Evolutionary conservation across 2,329 filamentous ascomycete genomes (phyloP), one percentile per base, ranked within the genome.

Genomic region (Cladosporium oxysporum): DNA sequence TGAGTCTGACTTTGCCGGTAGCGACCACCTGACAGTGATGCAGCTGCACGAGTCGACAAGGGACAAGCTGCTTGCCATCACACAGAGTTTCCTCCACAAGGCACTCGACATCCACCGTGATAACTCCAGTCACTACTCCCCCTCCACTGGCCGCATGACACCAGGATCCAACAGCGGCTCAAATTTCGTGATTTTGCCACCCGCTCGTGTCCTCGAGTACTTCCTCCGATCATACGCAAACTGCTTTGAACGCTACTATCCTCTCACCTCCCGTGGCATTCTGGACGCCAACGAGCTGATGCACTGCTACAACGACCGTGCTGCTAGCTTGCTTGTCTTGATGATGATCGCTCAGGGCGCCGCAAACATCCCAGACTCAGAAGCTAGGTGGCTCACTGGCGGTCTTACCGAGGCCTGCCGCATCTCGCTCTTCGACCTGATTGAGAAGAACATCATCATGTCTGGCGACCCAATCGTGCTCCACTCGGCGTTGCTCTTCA

Each of bases 331-430:
- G 33, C 79, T 91, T 14, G 83, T 91, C 0, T 79, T 91, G 26
- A 83, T 91, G 74, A 91, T 91, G 88, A 89, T 91, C 64, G 88
- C 89, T 0, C 88, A 90, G 71, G 89, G 89, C 18, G 88, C 89
- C 11, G 86, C 87, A 65, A 83, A 84, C n/a, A 86, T 90, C 60
- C 86, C 88, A 3, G 87, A 85, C 47, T 80, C 85, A 0, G 88
- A 90, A 76, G 88, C 88, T 1, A 82, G 88, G 49, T 87, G 85
- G 74, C 79, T 91, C 14, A 87, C 88, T 5, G 86, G 87, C 1
- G 89, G 89, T 0, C 78, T 91, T 65, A 88, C 87, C 0, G 89
- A 91, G 76, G 90, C 88, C 3, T 91, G 89, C 73, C 87, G 89
- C 50, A 90, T 91, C 70, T 90, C 88, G 1, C 81, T 91, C 12